phyloP scores from a whole-genome alignment of 1,139 yeast genomes.

The Geotrichum restrictum region DNA sequence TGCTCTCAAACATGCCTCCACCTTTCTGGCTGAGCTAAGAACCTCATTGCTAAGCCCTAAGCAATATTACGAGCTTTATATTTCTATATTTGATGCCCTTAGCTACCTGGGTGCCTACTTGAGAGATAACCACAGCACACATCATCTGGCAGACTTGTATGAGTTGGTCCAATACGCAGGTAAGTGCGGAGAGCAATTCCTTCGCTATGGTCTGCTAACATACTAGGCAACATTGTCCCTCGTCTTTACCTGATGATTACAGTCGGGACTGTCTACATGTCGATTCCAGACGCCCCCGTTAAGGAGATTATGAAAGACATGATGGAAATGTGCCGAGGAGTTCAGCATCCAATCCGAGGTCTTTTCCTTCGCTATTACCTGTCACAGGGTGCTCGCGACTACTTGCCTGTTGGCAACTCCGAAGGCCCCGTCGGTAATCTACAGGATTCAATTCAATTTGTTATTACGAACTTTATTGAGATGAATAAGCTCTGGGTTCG shows the following conservation, averaged over 20 bases:
- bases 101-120: constrained; percentile 64
- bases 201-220: constrained; percentile 13
- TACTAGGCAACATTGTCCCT: constrained; percentile 66
- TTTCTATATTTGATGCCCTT: constrained; percentile 78
- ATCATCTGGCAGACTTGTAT: constrained; percentile 84
- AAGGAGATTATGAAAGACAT: constrained; percentile 89
- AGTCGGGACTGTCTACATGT: constrained; percentile 86
- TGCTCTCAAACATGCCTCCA: constrained; percentile 83
- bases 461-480: constrained; percentile 83
- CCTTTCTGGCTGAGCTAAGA: constrained; percentile 76
- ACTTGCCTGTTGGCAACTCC: constrained; percentile 48
- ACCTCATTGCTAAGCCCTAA: constrained; percentile 77
- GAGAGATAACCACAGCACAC: constrained; percentile 61
- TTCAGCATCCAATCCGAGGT: constrained; percentile 88
- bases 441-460: constrained; percentile 64
- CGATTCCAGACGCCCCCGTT: constrained; percentile 71
- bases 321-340: constrained; percentile 99
- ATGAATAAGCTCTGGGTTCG: constrained; percentile 98
- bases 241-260: constrained; percentile 91
- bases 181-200: constrained; percentile 8
- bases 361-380: constrained; percentile 82
- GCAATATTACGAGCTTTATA: constrained; percentile 89
- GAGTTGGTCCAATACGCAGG: constrained; percentile 92
- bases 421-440: constrained; percentile 47
- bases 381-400: constrained; percentile 75